phyloP scores from a whole-genome alignment of 1,284 basidiomycete genomes.

The Polyporus tsugae region DNA sequence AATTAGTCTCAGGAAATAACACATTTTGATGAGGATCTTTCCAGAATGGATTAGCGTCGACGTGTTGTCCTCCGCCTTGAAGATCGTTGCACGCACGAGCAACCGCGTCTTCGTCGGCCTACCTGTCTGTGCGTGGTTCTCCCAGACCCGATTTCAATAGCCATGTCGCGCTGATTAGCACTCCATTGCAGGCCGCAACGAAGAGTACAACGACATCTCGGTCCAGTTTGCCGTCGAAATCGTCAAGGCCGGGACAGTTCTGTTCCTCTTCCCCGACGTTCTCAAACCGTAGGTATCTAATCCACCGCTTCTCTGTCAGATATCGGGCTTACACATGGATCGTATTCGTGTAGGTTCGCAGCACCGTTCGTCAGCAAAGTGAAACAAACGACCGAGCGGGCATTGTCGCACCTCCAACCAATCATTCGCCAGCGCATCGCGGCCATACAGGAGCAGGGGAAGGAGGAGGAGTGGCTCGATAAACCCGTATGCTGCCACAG shows the following conservation, averaged over 20 bases:
- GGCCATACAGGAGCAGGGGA: conserved; percentile 45
- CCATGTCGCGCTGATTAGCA: not conserved
- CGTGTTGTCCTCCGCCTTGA: conserved; percentile 26
- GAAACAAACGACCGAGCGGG: conserved; percentile 24
- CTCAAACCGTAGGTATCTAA: conserved; percentile 47
- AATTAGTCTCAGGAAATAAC: not conserved
- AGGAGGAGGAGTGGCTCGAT: conserved; percentile 47
- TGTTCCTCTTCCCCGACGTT: conserved; percentile 48
- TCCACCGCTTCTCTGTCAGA: too few relatives aligned
- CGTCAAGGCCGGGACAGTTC: conserved; percentile 40
- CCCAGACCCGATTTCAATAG: too few relatives aligned
- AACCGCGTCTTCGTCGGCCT: conserved; percentile 42
- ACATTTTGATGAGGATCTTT: not conserved
- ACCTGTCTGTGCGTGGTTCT: conserved; percentile 33
- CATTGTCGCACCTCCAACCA: conserved; percentile 44
- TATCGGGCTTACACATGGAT: too few relatives aligned
- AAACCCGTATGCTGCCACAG: conserved; percentile 43
- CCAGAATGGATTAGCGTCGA: conserved; percentile 35
- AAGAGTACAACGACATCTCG: conserved; percentile 48
- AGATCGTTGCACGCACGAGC: conserved; percentile 37
- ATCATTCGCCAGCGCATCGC: conserved; percentile 48
- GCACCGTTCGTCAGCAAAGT: conserved; percentile 31
- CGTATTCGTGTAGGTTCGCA: conserved; percentile 26
- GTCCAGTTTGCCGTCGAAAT: conserved; percentile 50
- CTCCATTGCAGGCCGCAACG: conserved; percentile 40